Evolutionary conservation across 2,329 filamentous ascomycete genomes (phyloP).

Genomic region (Nemania sp.): DNA sequence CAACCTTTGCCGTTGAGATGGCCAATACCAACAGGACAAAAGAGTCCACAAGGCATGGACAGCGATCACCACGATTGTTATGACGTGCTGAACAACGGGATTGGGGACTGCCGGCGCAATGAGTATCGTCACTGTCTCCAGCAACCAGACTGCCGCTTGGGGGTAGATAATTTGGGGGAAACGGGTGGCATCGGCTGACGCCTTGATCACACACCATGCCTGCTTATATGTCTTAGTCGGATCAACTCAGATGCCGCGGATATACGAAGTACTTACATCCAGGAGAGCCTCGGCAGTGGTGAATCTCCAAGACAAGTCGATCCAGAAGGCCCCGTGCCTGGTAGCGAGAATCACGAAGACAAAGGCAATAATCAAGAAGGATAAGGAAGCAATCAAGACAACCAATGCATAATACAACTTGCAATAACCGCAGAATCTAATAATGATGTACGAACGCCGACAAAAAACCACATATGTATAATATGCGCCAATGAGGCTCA

Average conservation of each 20-base stretch:
- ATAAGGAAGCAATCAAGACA: not conserved
- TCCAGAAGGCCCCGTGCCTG: not conserved
- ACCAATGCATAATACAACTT: not conserved
- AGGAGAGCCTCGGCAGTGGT: slow-evolving; percentile 7
- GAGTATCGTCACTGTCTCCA: slow-evolving; percentile 1
- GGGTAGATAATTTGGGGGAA: not conserved
- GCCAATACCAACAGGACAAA: slow-evolving; percentile 5
- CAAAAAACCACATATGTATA: too few species aligned
- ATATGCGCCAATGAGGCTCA: too few species aligned
- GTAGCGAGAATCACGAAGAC: not conserved
- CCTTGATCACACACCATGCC: slow-evolving; percentile 8
- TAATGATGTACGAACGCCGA: too few species aligned
- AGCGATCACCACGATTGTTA: slow-evolving; percentile 6
- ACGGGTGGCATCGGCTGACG: not conserved
- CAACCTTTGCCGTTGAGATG: not conserved
- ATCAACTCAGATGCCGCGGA: not conserved
- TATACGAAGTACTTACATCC: slow-evolving; percentile 9
- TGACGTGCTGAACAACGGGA: not conserved
- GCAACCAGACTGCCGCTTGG: not conserved
- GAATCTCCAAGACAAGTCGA: slow-evolving; percentile 20
- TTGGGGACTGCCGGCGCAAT: slow-evolving; percentile 1
- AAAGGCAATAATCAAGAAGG: not conserved
- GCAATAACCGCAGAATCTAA: too few species aligned
- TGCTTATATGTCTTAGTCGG: slow-evolving; percentile 2
- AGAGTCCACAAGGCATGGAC: slow-evolving; percentile 15